phyloP scores from a whole-genome alignment of 371 early-diverging fungal genomes.

The Mucor ambiguus region DNA sequence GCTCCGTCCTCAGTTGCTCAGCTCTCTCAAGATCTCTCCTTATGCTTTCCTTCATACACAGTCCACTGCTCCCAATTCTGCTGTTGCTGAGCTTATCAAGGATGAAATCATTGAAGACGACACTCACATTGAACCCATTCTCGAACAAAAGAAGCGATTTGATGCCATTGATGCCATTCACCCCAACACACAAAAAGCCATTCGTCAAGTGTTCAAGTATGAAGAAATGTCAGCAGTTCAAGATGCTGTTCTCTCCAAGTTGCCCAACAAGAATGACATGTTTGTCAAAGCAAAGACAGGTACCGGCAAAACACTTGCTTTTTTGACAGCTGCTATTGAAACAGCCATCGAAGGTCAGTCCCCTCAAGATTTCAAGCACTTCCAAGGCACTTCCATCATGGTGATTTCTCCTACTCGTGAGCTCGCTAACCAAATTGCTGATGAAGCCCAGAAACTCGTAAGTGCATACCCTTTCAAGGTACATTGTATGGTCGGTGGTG shows the following conservation, averaged over 20 bases:
- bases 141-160: constrained; percentile 46
- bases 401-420: constrained; percentile 98
- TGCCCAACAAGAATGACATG: constrained; percentile 81
- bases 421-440: constrained; percentile 92
- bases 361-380: constrained; percentile 33
- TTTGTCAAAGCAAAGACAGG: constrained; percentile 97
- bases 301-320: constrained; percentile 96
- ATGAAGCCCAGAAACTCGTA: constrained; percentile 77
- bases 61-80: constrained; percentile 1
- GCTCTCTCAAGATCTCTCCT: constrained; percentile 28
- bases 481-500: constrained; percentile 92
- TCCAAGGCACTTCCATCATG: constrained; percentile 71
- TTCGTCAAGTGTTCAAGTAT: constrained; percentile 72
- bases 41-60: constrained; percentile 29
- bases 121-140: constrained; percentile 7
- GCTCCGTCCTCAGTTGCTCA: constrained; percentile 4
- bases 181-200: constrained; percentile 63
- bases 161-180: constrained; percentile 53
- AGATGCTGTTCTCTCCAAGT: constrained; percentile 68
- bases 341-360: constrained; percentile 50
- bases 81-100: constrained; percentile 15
- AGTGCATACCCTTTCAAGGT: constrained; percentile 70
- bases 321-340: constrained; percentile 90
- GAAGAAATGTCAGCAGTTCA: constrained; percentile 84
- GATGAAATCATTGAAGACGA: constrained; percentile 7